Percentiles rank a stretch among this genome's conserved stretches.
phyloP scores from a whole-genome alignment of 73 alveolate genomes.

The Tetrahymena thermophila region DNA sequence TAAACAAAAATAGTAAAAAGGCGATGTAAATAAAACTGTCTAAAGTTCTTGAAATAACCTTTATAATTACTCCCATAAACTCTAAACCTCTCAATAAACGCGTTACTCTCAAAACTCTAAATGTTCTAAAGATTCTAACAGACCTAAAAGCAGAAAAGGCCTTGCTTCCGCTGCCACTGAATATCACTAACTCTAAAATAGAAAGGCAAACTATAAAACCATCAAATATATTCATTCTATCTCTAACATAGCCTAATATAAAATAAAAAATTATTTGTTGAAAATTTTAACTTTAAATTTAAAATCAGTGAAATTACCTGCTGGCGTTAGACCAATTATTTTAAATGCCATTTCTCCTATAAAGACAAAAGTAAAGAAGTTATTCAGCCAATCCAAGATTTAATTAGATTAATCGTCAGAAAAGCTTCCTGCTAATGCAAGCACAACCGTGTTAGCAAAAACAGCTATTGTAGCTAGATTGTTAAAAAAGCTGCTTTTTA shows the following conservation, averaged over 20 bases:
- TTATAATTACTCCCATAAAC: constrained; percentile 81
- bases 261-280: neutral
- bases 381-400: constrained; percentile 57
- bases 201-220: constrained; percentile 78
- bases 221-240: constrained; percentile 90
- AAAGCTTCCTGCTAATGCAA: constrained; percentile 83
- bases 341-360: constrained; percentile 85
- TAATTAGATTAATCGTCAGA: constrained; percentile 49
- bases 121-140: constrained; percentile 89
- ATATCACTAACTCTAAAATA: constrained; percentile 71
- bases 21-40: constrained; percentile 71
- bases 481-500: neutral
- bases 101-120: constrained; percentile 91
- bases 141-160: constrained; percentile 68
- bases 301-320: neutral
- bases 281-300: too few relatives aligned
- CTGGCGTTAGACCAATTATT: constrained; percentile 86
- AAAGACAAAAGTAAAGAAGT: constrained; percentile 77
- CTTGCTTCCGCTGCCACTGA: constrained; percentile 66
- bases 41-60: constrained; percentile 75
- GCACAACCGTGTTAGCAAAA: constrained; percentile 68
- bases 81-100: constrained; percentile 77
- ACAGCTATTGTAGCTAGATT: constrained; percentile 46
- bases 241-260: constrained; percentile 68
- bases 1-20: constrained; percentile 74